A percentile compares a stretch with the other conserved stretches of the same genome.
phyloP scores from a whole-genome alignment of 306 rosid genomes.

The Sesbania bispinosa region DNA sequence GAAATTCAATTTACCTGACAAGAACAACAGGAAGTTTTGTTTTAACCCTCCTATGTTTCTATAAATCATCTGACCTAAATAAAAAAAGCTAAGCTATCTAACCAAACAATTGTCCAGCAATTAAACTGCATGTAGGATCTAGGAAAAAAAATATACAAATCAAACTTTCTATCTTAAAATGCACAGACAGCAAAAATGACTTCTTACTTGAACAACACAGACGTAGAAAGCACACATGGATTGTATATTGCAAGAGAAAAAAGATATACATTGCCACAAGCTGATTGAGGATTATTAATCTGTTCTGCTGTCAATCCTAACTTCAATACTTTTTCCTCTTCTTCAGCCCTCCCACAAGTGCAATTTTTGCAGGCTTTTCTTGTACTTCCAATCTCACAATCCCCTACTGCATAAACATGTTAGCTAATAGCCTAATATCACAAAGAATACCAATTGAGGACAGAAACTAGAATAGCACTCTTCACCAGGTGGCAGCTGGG shows the following conservation, averaged over 20 bases:
- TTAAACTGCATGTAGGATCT: neutral
- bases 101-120: neutral
- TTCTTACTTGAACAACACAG: neutral
- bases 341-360: conserved; percentile 92
- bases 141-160: neutral
- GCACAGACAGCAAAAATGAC: neutral
- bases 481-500: conserved; percentile 59
- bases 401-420: conserved; percentile 49
- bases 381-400: conserved; percentile 80
- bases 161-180: neutral
- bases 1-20: neutral
- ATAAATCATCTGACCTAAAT: neutral
- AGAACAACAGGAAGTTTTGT: neutral
- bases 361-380: conserved; percentile 97
- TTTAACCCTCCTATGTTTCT: neutral
- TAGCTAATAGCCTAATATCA: neutral
- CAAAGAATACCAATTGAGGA: neutral
- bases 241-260: neutral
- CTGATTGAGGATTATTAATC: conserved; percentile 76
- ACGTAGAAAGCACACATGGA: neutral
- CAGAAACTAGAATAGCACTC: conserved; percentile 25
- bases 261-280: conserved; percentile 82
- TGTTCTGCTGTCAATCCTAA: conserved; percentile 67
- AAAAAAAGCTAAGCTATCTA: neutral
- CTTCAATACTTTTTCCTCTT: conserved; percentile 76